These are phyloP conservation scores for Colletotrichum zoysiae DNA, from an alignment of 2,329 filamentous ascomycete species.

Conservation along the genomic window DNA sequence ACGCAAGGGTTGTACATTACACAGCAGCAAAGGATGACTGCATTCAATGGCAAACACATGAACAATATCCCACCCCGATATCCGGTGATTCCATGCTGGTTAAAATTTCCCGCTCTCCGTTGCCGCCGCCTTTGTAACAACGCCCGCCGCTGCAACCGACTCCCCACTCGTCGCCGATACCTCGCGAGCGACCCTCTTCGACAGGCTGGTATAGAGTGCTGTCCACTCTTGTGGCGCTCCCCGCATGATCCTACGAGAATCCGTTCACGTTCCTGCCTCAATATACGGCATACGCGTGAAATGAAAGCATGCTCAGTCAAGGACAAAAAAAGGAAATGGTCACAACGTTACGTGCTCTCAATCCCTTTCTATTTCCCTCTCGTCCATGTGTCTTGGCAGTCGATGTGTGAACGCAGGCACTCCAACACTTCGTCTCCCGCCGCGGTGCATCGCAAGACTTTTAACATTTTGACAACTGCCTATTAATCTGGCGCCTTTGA, in stretches of 20 bases:
- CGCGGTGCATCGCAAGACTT: background rate
- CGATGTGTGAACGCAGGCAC: background rate
- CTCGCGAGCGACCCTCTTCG: background rate
- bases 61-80: too few species aligned
- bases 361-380: background rate
- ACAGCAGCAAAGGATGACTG: slow-evolving; percentile 52
- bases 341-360: background rate
- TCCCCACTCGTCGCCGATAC: too few species aligned
- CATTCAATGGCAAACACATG: slow-evolving; percentile 52
- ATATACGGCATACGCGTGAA: background rate
- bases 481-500: background rate
- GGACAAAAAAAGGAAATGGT: background rate
- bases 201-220: slow-evolving; percentile 43
- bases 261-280: background rate
- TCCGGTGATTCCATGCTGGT: too few species aligned
- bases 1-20: slow-evolving; percentile 60
- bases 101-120: too few species aligned
- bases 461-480: background rate
- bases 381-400: too few species aligned
- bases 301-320: background rate
- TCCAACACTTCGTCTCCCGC: background rate
- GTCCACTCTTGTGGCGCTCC: too few species aligned
- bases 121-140: too few species aligned
- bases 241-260: background rate
- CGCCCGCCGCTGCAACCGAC: too few species aligned